Percentiles rank a stretch among this genome's conserved stretches.
Conservation (phyloP, 371 early-diverging fungal genomes). For the Mortierella sp. region DNA sequence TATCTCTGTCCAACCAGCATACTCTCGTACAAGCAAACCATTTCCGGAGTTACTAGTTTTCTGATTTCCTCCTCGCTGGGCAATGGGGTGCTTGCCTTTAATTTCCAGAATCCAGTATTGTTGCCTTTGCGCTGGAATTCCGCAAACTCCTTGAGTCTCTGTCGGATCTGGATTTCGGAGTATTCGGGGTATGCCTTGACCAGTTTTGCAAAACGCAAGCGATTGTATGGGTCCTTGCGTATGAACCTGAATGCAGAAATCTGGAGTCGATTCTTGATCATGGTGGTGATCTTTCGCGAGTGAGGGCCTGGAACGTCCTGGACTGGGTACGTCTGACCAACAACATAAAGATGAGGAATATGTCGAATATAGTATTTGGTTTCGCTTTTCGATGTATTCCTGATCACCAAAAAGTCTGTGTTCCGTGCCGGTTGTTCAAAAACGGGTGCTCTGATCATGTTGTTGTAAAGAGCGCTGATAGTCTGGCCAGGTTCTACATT, state of each 20-base stretch:
- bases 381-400: constrained; percentile 79
- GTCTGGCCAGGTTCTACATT: constrained; percentile 95
- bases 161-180: constrained; percentile 86
- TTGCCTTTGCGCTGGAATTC: constrained; percentile 94
- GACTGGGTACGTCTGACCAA: constrained; percentile 98
- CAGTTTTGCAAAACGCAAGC: constrained; percentile 83
- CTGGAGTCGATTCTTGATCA: constrained; percentile 94
- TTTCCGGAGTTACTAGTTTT: constrained; percentile 98
- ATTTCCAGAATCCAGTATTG: constrained; percentile 94
- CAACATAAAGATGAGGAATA: constrained; percentile 87
- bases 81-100: constrained; percentile 85
- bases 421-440: constrained; percentile 84
- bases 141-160: constrained; percentile 95
- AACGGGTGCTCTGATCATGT: constrained; percentile 96
- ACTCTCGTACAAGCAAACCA: constrained; percentile 97
- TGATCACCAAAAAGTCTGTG: constrained; percentile 91
- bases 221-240: constrained; percentile 78
- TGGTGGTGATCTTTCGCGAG: constrained; percentile 95
- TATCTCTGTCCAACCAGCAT: constrained; percentile 97
- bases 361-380: constrained; percentile 88
- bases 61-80: constrained; percentile 96
- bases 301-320: constrained; percentile 98
- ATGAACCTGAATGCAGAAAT: constrained; percentile 87
- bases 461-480: constrained; percentile 93
- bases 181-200: constrained; percentile 88